These are phyloP conservation scores for Dendryphion nanum DNA, from an alignment of 2,329 filamentous ascomycete genomes.

Conservation along the genomic window DNA sequence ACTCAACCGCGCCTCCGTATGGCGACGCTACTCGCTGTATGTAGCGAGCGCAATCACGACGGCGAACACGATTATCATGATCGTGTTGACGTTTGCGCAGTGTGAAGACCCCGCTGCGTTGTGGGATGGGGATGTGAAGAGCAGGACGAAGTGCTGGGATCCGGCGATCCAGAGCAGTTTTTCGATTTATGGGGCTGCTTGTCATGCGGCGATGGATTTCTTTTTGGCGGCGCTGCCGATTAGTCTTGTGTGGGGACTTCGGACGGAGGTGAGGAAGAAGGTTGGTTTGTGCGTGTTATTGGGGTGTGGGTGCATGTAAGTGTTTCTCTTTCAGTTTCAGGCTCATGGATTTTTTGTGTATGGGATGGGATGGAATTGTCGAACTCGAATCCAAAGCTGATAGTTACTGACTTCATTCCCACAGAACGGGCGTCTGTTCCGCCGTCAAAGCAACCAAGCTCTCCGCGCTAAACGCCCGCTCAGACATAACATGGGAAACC, in stretches of 20 bases:
- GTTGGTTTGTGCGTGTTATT: conserved; percentile 16
- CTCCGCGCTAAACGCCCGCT: conserved; percentile 10
- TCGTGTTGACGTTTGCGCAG: conserved; percentile 17
- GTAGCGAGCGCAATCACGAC: conserved; percentile 10
- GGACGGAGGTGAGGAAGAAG: conserved; percentile 15
- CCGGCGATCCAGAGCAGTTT: conserved; percentile 16
- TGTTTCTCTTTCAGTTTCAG: background rate
- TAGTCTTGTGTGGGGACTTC: conserved; percentile 16
- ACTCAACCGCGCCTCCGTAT: conserved; percentile 13
- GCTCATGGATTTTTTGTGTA: too few species aligned
- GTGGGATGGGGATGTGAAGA: conserved; percentile 12
- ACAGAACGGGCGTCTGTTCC: conserved; percentile 18
- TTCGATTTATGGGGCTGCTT: conserved; percentile 13
- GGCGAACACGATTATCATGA: conserved; percentile 18
- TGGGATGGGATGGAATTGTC: too few species aligned
- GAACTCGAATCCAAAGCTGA: too few species aligned
- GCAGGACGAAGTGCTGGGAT: conserved; percentile 16
- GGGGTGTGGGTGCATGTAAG: conserved; percentile 18
- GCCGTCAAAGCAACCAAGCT: conserved; percentile 16
- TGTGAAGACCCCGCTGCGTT: conserved; percentile 15
- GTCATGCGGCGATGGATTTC: conserved; percentile 14
- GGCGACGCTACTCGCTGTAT: conserved; percentile 14
- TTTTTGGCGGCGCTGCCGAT: conserved; percentile 14
- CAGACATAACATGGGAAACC: conserved; percentile 20
- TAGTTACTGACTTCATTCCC: background rate